These are phyloP conservation scores for Phytophthora macrochlamydospora DNA, from an alignment of 352 stramenopile genomes.

Conservation along the genomic window DNA sequence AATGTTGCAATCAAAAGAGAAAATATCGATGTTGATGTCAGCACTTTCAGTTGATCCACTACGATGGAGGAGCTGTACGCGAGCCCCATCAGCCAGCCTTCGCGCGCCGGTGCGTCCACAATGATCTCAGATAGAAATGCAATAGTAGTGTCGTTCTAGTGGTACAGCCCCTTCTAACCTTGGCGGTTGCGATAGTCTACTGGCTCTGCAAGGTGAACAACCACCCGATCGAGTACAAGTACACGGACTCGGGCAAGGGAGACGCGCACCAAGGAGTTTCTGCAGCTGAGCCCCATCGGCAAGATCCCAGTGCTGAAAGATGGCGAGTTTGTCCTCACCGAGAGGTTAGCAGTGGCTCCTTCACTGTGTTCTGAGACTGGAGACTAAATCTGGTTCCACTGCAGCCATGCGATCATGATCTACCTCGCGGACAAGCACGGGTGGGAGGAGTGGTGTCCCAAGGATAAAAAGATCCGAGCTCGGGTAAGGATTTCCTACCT, in stretches of 20 bases:
- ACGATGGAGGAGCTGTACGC: slow-evolving; percentile 58
- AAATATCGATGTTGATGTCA: neutral
- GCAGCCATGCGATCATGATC: slow-evolving; percentile 78
- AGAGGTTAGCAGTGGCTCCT: slow-evolving; percentile 60
- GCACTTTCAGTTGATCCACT: neutral
- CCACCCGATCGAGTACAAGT: slow-evolving; percentile 63
- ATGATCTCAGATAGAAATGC: neutral
- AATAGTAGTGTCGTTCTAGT: neutral
- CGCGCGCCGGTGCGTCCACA: slow-evolving; percentile 45
- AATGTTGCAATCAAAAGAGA: neutral
- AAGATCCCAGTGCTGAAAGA: slow-evolving; percentile 77
- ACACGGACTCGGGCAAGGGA: slow-evolving; percentile 60
- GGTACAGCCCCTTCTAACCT: neutral
- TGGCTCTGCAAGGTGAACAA: slow-evolving; percentile 81
- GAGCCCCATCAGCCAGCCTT: slow-evolving; percentile 67
- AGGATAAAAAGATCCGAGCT: slow-evolving; percentile 64
- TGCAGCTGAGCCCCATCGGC: slow-evolving; percentile 62
- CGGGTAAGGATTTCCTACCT: slow-evolving; percentile 39
- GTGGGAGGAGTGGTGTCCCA: slow-evolving; percentile 65
- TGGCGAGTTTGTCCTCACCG: slow-evolving; percentile 65
- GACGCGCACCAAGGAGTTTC: slow-evolving; percentile 52
- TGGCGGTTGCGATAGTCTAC: slow-evolving; percentile 32
- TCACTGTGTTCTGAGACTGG: neutral
- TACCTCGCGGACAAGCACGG: slow-evolving; percentile 75
- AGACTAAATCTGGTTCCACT: neutral